Percentiles rank a stretch among this genome's conserved stretches.
phyloP scores from a whole-genome alignment of 23 red algal genomes.

The Gracilariopsis chorda region DNA sequence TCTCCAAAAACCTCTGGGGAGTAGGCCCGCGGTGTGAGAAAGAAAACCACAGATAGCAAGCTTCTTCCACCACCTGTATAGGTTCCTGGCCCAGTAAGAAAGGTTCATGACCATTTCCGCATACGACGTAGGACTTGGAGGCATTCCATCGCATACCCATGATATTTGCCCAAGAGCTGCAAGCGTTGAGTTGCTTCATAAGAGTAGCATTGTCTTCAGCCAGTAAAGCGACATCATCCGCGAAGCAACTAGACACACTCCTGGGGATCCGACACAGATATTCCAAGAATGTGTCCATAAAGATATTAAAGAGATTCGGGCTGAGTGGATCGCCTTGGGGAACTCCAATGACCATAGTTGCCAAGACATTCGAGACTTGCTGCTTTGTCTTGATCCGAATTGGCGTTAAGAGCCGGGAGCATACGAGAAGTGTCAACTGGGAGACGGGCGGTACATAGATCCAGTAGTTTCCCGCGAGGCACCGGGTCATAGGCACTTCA shows the following conservation, averaged over 20 bases:
- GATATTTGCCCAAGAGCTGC: not conserved
- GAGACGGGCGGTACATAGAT: not conserved
- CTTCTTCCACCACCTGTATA: not conserved
- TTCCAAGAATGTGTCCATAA: slow-evolving; percentile 31
- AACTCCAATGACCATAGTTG: not conserved
- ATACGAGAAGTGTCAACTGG: not conserved
- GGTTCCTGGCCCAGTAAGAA: not conserved
- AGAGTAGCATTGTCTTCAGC: not conserved
- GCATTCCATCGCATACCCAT: not conserved
- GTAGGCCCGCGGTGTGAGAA: too few relatives aligned
- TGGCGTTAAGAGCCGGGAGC: not conserved
- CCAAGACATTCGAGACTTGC: not conserved
- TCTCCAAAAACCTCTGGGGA: not conserved
- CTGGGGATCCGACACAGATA: not conserved
- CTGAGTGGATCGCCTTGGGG: slow-evolving; percentile 31
- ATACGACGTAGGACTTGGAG: not conserved
- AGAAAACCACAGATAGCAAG: not conserved
- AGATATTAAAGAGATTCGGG: slow-evolving; percentile 23
- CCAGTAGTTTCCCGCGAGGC: not conserved
- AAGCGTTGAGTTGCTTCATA: not conserved
- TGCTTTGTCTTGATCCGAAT: not conserved
- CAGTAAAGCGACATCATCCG: not conserved
- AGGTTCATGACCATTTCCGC: not conserved
- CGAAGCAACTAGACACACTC: not conserved
- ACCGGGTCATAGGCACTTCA: slow-evolving; percentile 2